phyloP scores from a whole-genome alignment of 306 rosid species.

The Cercis canadensis region DNA sequence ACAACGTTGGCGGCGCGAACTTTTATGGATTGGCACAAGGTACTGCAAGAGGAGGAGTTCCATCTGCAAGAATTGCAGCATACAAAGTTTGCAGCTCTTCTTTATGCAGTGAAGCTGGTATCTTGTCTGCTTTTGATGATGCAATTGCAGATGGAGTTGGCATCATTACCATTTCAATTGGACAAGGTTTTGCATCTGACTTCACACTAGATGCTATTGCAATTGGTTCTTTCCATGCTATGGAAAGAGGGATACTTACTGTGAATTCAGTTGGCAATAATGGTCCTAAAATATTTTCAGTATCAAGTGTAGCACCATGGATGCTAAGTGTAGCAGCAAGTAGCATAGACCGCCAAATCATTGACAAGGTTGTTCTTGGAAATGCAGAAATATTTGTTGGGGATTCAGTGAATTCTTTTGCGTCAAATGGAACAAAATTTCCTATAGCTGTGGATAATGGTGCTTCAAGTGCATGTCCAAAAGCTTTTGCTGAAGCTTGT shows the following conservation, averaged over 20 bases:
- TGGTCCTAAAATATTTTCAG: not conserved
- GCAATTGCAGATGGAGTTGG: constrained; percentile 58
- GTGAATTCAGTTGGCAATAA: constrained; percentile 45
- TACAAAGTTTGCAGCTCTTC: not conserved
- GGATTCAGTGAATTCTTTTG: too few relatives aligned
- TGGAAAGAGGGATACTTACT: constrained; percentile 49
- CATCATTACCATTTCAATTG: constrained; percentile 35
- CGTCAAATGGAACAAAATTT: too few relatives aligned
- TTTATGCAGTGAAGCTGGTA: not conserved
- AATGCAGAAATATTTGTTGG: too few relatives aligned
- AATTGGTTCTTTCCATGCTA: constrained; percentile 52
- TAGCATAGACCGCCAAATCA: constrained; percentile 10
- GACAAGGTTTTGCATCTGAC: not conserved
- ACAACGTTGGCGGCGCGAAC: not conserved
- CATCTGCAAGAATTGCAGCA: constrained; percentile 35
- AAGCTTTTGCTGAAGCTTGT: too few relatives aligned
- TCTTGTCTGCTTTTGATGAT: constrained; percentile 52
- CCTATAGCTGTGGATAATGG: too few relatives aligned
- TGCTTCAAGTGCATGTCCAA: too few relatives aligned
- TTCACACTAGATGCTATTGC: constrained; percentile 25
- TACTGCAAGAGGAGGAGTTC: constrained; percentile 26
- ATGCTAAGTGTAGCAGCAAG: constrained; percentile 34
- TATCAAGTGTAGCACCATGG: constrained; percentile 37
- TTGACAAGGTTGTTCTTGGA: constrained; percentile 36
- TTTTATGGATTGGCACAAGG: constrained; percentile 30